Evolutionary conservation across 805 yeast species (phyloP), one percentile per base, ranked within the genome.

Genomic region (Kuraishia hungarica): DNA sequence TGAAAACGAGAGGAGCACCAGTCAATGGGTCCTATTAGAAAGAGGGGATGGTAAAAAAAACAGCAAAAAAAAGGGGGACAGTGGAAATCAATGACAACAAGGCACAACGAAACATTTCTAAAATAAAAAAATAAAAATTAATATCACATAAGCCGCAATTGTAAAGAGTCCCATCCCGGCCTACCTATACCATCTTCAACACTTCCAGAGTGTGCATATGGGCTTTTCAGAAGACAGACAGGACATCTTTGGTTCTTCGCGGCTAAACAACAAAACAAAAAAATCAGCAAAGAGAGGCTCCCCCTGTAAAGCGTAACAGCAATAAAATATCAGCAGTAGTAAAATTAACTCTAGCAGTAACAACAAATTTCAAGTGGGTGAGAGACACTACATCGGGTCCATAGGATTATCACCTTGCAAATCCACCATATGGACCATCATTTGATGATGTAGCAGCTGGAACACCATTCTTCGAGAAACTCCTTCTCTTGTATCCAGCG

Each of bases 371-470:
- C n/a, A n/a, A n/a, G n/a, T n/a, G n/a, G n/a, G n/a, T n/a, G n/a
- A n/a, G n/a, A n/a, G n/a, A n/a, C n/a, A n/a, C n/a, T n/a, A n/a
- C n/a, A n/a, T n/a, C n/a, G n/a, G n/a, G n/a, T n/a, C n/a, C n/a
- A n/a, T n/a, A n/a, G n/a, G n/a, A n/a, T n/a, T n/a, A n/a, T 51
- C 48, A 39, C 20, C 35, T 35, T 35, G 43, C 17, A 22, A 51
- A 39, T 51, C 47, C 26, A 48, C 68, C 75, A 59, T 79, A 80
- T 1, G 82, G 80, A 59, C 79, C 72, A 56, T 74, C 78, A 49
- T 65, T 62, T 3, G 72, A 62, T 39, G 70, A 55, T 1, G 79
- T 69, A 8, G 80, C 75, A 13, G 79, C 69, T 2, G 78, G 74
- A 29, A 74, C 50, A 51, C 64, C 64, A 29, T 68, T 69, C 48